These are phyloP conservation scores for Phytopythium aichiense DNA, from an alignment of 352 stramenopile genomes.

Conservation along the genomic window DNA sequence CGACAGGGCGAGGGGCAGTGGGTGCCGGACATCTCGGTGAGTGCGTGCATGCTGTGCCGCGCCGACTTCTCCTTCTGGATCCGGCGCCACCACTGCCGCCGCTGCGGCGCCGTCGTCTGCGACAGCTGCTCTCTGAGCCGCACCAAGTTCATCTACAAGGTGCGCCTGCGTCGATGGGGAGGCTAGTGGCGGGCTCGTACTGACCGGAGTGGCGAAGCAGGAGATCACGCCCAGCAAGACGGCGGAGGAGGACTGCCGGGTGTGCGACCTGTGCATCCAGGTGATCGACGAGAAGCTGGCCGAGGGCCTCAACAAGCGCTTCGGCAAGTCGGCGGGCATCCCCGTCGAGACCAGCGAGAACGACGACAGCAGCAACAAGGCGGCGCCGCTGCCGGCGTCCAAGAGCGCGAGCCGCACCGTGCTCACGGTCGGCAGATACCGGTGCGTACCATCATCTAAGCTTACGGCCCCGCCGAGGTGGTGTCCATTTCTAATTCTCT, in stretches of 20 bases:
- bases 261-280: slow-evolving; percentile 80
- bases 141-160: slow-evolving; percentile 86
- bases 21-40: slow-evolving; percentile 77
- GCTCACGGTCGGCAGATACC: slow-evolving; percentile 80
- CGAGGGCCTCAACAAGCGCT: slow-evolving; percentile 66
- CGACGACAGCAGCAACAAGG: slow-evolving; percentile 34
- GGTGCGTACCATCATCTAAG: slow-evolving; percentile 26
- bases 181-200: not conserved
- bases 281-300: slow-evolving; percentile 84
- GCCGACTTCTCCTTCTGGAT: slow-evolving; percentile 83
- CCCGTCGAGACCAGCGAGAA: slow-evolving; percentile 18
- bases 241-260: slow-evolving; percentile 62
- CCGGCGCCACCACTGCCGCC: slow-evolving; percentile 85
- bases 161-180: slow-evolving; percentile 2
- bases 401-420: slow-evolving; percentile 60
- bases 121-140: slow-evolving; percentile 71
- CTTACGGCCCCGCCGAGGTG: too few species aligned
- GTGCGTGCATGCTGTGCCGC: slow-evolving; percentile 81
- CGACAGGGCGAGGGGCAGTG: slow-evolving; percentile 75
- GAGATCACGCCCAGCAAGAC: slow-evolving; percentile 59
- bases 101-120: slow-evolving; percentile 82
- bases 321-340: slow-evolving; percentile 34
- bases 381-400: slow-evolving; percentile 33
- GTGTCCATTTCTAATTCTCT: too few species aligned
- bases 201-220: slow-evolving; percentile 14